Base-by-base conservation (phyloP, 2,329 filamentous ascomycete species). In the Trichoderma semiorbis region DNA sequence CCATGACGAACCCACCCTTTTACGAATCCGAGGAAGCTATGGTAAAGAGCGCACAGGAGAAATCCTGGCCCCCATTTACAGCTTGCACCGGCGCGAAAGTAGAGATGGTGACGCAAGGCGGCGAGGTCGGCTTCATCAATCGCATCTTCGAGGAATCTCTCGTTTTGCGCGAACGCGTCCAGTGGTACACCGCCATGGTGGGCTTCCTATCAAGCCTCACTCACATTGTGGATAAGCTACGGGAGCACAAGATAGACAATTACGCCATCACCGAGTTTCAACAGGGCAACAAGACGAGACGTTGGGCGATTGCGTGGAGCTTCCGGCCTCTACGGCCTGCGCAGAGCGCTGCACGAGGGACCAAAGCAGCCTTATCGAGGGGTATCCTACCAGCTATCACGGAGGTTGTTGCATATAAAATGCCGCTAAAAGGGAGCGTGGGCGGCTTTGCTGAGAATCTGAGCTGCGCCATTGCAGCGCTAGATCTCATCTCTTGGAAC, bases 1-100 rank as follows among this genome's bases (percentile, higher is more conserved):
- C 89, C 72, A 97, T 98, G 90, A 95, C 92, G 74, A 99, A 99
- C 75, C 96, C 96, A 0, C 96, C 96, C 0, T 99, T 99, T 82
- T 98, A 98, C 83, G 81, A 85, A n/a, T 94, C 93, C 0, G 83
- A 87, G 3, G 81, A 86, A 6, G 94, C 97, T 65, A 88, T 98
- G 81, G 75, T 86, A 3, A 82, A 84, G 5, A 91, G 91, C 1
- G 91, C 93, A 0, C 80, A 84, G 18, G 81, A 86, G 47, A 97
- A 98, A 80, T 81, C 86, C 3, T 85, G 86, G 0, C 90, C 90
- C 0, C 92, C 95, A 0, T 88, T 88, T 70, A 92, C 92, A 0
- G 90, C 92, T 63, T 89, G 90, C 78, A 97, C 95, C 0, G 96
- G 95, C 7, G 88, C 92, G 0, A 86, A 89, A 0, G 85, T 90